These are phyloP conservation scores for Dendrobium chrysotoxum DNA, from an alignment of 106 monocot species.

Conservation along the genomic window DNA sequence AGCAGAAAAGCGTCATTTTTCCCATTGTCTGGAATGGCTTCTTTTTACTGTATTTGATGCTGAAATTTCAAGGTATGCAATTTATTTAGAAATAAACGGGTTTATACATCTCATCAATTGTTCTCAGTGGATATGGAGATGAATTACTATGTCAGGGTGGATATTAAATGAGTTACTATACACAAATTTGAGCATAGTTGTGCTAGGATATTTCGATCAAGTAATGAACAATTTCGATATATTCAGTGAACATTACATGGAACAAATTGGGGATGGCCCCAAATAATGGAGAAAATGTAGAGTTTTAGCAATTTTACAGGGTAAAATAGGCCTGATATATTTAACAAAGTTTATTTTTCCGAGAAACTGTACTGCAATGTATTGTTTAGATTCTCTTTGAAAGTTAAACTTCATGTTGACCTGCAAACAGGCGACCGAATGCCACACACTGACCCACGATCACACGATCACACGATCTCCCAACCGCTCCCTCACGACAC, in stretches of 20 bases:
- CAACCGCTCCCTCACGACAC: no score
- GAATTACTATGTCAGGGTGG: background rate
- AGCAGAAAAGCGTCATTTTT: conserved; percentile 94
- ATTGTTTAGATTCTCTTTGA: no score
- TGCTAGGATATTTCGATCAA: background rate
- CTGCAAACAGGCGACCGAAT: no score
- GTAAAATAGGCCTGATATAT: no score
- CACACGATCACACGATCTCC: no score
- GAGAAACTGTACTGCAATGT: no score
- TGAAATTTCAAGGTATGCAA: conserved; percentile 92
- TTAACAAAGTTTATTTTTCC: no score
- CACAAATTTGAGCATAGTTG: background rate
- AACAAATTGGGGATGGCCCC: no score
- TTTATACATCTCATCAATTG: background rate
- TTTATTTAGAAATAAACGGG: background rate
- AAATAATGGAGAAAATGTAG: no score
- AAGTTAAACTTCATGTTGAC: no score
- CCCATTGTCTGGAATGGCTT: conserved; percentile 97
- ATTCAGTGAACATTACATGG: background rate
- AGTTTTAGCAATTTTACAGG: no score
- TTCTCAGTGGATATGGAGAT: background rate
- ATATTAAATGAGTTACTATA: background rate
- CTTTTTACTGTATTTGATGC: conserved; percentile 99
- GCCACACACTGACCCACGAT: no score
- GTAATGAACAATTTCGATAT: background rate